Percentiles rank a stretch among this genome's conserved stretches.
phyloP scores from a whole-genome alignment of 176 grass and related monocot genomes.

The Rhipidocladum racemiflorum region DNA sequence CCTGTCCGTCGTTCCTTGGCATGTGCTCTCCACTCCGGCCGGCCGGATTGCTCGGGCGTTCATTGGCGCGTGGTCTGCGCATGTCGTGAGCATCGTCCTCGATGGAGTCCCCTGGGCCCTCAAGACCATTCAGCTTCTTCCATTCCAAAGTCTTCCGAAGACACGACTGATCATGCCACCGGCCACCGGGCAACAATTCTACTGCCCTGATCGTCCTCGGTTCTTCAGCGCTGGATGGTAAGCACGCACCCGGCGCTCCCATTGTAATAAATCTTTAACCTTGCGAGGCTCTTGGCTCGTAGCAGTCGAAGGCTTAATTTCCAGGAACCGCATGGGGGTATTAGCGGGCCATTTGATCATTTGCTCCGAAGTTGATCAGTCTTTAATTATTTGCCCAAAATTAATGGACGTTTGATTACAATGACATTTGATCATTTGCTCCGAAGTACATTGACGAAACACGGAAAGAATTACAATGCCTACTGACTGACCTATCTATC shows the following conservation, averaged over 20 bases:
- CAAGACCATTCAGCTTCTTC: background rate
- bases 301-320: background rate
- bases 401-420: no score
- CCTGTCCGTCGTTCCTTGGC: background rate
- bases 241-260: no score
- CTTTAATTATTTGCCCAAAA: no score
- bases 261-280: no score
- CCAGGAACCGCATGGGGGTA: background rate
- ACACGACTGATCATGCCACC: background rate
- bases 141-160: no score
- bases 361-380: no score
- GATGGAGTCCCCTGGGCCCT: background rate
- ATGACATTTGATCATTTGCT: no score
- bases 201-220: no score
- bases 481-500: conserved; percentile 46
- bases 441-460: conserved; percentile 33
- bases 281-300: background rate
- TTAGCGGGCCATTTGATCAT: no score
- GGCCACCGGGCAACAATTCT: no score
- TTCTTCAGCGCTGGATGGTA: no score
- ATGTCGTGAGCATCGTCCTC: background rate
- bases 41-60: background rate
- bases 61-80: background rate
- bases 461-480: conserved; percentile 41
- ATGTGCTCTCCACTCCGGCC: background rate